phyloP scores from a whole-genome alignment of 78 protist genomes.

The Anaeramoeba flamelloides region DNA sequence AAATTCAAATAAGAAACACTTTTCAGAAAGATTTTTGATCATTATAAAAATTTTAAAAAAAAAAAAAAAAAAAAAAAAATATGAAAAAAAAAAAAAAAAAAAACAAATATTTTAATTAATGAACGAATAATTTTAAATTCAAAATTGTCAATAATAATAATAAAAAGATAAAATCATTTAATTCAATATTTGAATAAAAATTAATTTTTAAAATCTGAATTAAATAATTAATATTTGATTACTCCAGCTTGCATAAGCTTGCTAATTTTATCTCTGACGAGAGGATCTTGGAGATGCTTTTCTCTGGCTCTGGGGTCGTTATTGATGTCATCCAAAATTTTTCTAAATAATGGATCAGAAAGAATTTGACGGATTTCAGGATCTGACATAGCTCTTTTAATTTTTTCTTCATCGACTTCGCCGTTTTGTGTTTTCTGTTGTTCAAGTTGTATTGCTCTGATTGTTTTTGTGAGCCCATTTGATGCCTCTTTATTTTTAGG shows the following conservation, averaged over 20 bases:
- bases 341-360: neutral
- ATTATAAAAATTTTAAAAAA: too few relatives aligned
- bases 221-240: too few relatives aligned
- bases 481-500: neutral
- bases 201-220: too few relatives aligned
- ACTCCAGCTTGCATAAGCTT: neutral
- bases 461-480: neutral
- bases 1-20: too few relatives aligned
- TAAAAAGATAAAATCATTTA: too few relatives aligned
- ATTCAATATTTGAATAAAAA: too few relatives aligned
- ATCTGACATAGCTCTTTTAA: neutral
- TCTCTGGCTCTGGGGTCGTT: neutral
- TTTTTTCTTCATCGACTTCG: neutral
- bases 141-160: too few relatives aligned
- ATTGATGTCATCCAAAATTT: neutral
- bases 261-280: neutral
- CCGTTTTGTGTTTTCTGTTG: neutral
- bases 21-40: too few relatives aligned
- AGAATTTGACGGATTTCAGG: neutral
- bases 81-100: too few relatives aligned
- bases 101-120: too few relatives aligned
- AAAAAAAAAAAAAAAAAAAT: too few relatives aligned
- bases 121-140: too few relatives aligned
- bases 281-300: neutral
- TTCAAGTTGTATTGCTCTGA: neutral